Evolutionary conservation across 345 rosid species (phyloP).

Genomic region (Turnera subulata): DNA sequence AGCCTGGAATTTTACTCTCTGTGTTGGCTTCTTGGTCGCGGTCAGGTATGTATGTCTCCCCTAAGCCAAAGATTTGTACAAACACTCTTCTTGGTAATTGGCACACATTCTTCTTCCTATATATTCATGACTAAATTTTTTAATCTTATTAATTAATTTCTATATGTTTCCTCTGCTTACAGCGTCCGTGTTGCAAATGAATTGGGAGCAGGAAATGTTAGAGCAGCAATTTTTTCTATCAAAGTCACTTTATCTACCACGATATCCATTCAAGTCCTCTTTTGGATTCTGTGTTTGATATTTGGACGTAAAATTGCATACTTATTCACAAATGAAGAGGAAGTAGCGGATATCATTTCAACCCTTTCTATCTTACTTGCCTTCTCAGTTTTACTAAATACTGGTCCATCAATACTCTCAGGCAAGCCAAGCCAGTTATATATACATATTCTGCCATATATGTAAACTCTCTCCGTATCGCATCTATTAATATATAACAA

Average conservation of each 20-base stretch:
- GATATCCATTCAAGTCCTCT: constrained; percentile 20
- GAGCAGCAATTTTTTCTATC: constrained; percentile 35
- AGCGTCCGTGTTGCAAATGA: constrained; percentile 54
- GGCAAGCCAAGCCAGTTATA: no score
- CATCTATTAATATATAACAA: no score
- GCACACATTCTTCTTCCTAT: no score
- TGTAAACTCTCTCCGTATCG: no score
- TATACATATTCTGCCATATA: no score
- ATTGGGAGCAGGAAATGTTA: constrained; percentile 38
- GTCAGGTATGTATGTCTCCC: not conserved
- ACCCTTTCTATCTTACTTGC: constrained; percentile 35
- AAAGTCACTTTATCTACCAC: constrained; percentile 26
- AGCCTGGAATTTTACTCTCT: constrained; percentile 33
- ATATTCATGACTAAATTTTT: no score
- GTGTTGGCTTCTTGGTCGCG: constrained; percentile 30
- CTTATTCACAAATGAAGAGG: constrained; percentile 29
- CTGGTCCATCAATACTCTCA: constrained; percentile 35
- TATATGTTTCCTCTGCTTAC: not conserved
- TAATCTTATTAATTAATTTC: no score
- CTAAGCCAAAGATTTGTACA: not conserved
- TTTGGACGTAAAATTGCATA: constrained; percentile 24
- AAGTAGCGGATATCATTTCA: constrained; percentile 26
- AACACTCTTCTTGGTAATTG: not conserved
- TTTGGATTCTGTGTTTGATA: constrained; percentile 30
- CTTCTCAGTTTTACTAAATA: constrained; percentile 37